A percentile compares a stretch with the other conserved stretches of the same genome.
These are phyloP conservation scores for Trichomonas tenax DNA, from an alignment of 208 protist species.

Conservation along the genomic window DNA sequence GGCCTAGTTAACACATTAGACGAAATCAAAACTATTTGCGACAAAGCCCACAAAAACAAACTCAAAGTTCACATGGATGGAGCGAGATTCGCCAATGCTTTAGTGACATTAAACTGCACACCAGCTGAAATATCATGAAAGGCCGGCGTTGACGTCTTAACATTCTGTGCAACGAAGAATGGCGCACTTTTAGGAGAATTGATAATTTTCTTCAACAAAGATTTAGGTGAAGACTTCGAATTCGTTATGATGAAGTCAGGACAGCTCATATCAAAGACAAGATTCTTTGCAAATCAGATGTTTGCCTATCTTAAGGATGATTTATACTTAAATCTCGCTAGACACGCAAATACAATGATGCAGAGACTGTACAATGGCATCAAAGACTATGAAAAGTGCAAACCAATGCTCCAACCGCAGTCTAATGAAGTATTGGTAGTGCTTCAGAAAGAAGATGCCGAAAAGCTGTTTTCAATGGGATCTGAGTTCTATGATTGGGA, in stretches of 20 bases:
- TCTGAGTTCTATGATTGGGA: background rate
- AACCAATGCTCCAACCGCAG: background rate
- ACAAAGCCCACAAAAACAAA: background rate
- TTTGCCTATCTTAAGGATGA: background rate
- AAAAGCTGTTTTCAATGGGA: background rate
- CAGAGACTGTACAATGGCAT: background rate
- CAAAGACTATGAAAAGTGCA: background rate
- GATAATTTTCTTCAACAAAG: background rate
- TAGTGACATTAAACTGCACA: background rate
- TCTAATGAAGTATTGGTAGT: background rate
- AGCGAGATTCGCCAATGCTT: background rate
- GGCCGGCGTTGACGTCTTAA: background rate
- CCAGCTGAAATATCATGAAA: background rate
- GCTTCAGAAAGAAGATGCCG: background rate
- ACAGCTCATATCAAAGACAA: background rate
- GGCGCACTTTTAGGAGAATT: background rate
- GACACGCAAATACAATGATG: background rate
- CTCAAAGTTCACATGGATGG: conserved; percentile 4
- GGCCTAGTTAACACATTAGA: background rate
- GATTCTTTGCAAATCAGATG: background rate
- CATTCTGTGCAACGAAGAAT: background rate
- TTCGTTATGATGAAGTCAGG: background rate
- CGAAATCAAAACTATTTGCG: background rate
- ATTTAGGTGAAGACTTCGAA: background rate
- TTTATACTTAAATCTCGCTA: background rate